Conservation (phyloP, 2,329 filamentous ascomycete species). For the Epichloe coenophiala region DNA sequence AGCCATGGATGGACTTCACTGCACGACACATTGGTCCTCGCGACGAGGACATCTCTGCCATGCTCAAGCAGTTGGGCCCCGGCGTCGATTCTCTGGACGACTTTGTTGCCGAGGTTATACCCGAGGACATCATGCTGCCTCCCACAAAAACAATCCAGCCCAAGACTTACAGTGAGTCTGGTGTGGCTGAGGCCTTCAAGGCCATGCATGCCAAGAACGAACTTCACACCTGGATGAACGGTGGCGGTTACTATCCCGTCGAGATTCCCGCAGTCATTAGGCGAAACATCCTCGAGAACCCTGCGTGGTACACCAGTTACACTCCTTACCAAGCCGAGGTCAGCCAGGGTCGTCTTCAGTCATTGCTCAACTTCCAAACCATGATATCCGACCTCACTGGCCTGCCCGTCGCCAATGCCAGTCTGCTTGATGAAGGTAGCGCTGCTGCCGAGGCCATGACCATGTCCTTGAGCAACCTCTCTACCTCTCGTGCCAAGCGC, state of each 20-base stretch:
- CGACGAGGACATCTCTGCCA: conserved; percentile 52
- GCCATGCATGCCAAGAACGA: conserved; percentile 25
- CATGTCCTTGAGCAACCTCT: conserved; percentile 66
- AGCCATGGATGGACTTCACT: conserved; percentile 39
- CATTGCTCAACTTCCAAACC: conserved; percentile 89
- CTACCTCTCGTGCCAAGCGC: conserved; percentile 57
- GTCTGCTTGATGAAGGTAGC: conserved; percentile 79
- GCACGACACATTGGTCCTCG: conserved; percentile 80
- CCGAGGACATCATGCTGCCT: conserved; percentile 52
- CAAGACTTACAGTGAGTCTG: conserved; percentile 36
- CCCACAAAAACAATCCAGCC: conserved; percentile 25
- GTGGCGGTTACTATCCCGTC: conserved; percentile 80
- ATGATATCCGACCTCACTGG: conserved; percentile 80
- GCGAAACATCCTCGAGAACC: conserved; percentile 82
- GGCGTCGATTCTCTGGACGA: conserved; percentile 62
- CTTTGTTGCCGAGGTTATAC: conserved; percentile 75
- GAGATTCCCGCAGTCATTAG: conserved; percentile 80
- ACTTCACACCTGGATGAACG: conserved; percentile 56
- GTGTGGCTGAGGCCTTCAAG: conserved; percentile 16
- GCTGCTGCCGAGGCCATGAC: conserved; percentile 95
- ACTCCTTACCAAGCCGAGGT: conserved; percentile 96
- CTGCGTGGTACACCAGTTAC: conserved; percentile 96
- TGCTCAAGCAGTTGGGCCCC: conserved; percentile 70
- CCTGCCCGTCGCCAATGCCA: conserved; percentile 80
- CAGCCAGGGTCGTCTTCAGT: conserved; percentile 86